Evolutionary conservation across 306 rosid species (phyloP).

Genomic region (cucumber (Cucumis sativus)): Cucumber_9930_V3 NC_026655.2:29832501-29833000

Average conservation of each 20-base stretch:
- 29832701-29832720: background rate
- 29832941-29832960: background rate
- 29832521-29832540: slow-evolving; percentile 83
- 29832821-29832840: slow-evolving; percentile 97
- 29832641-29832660: slow-evolving; percentile 87
- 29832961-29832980: background rate
- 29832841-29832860: slow-evolving; percentile 98
- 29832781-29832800: slow-evolving; percentile 53
- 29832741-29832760: background rate
- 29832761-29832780: background rate
- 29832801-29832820: slow-evolving; percentile 65
- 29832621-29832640: slow-evolving; percentile 60
- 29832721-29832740: slow-evolving; percentile 6
- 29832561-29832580: slow-evolving; percentile 61
- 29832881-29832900: slow-evolving; percentile 97
- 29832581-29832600: slow-evolving; percentile 68
- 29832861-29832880: slow-evolving; percentile 79
- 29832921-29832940: background rate
- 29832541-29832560: slow-evolving; percentile 85
- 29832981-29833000: background rate
- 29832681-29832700: slow-evolving; percentile 39
- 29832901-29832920: slow-evolving; percentile 69
- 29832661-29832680: slow-evolving; percentile 83
- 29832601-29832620: slow-evolving; percentile 66
- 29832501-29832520: slow-evolving; percentile 83